Conservation (phyloP, 1,284 basidiomycete genomes). For the Termitomyces sp. region DNA sequence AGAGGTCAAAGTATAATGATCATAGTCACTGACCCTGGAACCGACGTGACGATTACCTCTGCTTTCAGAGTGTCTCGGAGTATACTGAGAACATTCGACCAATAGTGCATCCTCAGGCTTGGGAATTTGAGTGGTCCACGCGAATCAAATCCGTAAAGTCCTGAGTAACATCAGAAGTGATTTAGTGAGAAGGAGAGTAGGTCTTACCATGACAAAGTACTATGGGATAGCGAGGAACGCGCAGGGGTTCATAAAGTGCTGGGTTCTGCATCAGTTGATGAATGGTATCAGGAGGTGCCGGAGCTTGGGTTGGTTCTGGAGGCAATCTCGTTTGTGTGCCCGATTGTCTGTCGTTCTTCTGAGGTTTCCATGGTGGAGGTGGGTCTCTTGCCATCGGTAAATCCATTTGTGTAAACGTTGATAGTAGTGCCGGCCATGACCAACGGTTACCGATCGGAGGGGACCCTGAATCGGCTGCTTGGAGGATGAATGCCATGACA, state of each 20-base stretch:
- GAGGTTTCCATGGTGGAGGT: slow-evolving; percentile 15
- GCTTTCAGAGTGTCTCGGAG: slow-evolving; percentile 82
- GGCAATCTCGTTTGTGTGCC: slow-evolving; percentile 14
- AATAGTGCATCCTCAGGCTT: slow-evolving; percentile 87
- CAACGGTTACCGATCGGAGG: slow-evolving; percentile 20
- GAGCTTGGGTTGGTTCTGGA: slow-evolving; percentile 18
- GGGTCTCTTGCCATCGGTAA: slow-evolving; percentile 11
- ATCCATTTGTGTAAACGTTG: slow-evolving; percentile 14
- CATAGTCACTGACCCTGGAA: slow-evolving; percentile 71
- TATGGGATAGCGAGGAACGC: slow-evolving; percentile 83
- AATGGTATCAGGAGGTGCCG: slow-evolving; percentile 46
- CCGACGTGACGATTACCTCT: slow-evolving; percentile 92
- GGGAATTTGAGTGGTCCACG: slow-evolving; percentile 75
- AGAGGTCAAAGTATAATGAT: neutral
- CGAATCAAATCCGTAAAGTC: slow-evolving; percentile 93
- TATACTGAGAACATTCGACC: slow-evolving; percentile 85
- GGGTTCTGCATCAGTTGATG: slow-evolving; percentile 73
- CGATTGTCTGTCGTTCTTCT: slow-evolving; percentile 12
- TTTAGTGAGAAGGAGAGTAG: neutral
- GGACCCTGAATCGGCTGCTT: slow-evolving; percentile 15
- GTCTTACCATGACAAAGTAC: slow-evolving; percentile 89
- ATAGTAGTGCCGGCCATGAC: slow-evolving; percentile 23
- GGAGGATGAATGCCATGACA: neutral
- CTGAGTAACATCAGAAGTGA: slow-evolving; percentile 36
- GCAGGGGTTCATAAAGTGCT: slow-evolving; percentile 67